Base-by-base conservation (phyloP, 2,329 filamentous ascomycete species). In the Lomentospora prolificans region DNA sequence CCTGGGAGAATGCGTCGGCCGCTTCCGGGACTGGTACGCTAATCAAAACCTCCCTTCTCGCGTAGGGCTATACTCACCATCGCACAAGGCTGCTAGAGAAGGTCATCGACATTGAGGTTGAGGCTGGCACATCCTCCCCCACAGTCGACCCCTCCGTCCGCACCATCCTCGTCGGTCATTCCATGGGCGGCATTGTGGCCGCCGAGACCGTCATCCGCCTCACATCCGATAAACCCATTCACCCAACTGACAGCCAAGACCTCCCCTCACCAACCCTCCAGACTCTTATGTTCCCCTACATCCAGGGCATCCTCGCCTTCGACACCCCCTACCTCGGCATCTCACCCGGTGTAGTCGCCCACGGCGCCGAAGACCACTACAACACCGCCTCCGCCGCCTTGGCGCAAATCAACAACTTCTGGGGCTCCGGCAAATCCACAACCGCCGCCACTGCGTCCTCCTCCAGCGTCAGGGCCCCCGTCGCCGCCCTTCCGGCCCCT, bases 101-200 rank as follows among this genome's bases (percentile, higher is more conserved):
- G 64, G 89, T 97, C 63, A 96, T 97, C 63, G 94, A 97, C 69
- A 76, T 96, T 64, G 92, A 99, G 71, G 91, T 96, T 57, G 84
- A 80, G 27, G 87, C 88, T 62, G 78, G 79, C 50, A 92, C 90
- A 0, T 81, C 88, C 1, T 91, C 87, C 4, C 91, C 91, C 0
- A 95, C 89, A 0, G 79, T 95, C 60, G 89, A 95, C 59, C 90
- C 90, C 4, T 90, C 86, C 0, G 89, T 96, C 19, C 85, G 84
- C 64, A 86, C 87, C 27, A 79, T 96, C 50, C 79, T 96, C 14
- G 75, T 95, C 57, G 91, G 91, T 24, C 91, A 96, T 69, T 91
- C 87, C 7, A 96, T 87, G 88, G 88, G 88, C 62, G 94, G 94
- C 63, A 96, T 97, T 64, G 90, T 97, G 50, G 92, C 90, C 9